Evolutionary conservation across 805 yeast species (phyloP).

Genomic region (Dipodascopsis uninucleata): DNA sequence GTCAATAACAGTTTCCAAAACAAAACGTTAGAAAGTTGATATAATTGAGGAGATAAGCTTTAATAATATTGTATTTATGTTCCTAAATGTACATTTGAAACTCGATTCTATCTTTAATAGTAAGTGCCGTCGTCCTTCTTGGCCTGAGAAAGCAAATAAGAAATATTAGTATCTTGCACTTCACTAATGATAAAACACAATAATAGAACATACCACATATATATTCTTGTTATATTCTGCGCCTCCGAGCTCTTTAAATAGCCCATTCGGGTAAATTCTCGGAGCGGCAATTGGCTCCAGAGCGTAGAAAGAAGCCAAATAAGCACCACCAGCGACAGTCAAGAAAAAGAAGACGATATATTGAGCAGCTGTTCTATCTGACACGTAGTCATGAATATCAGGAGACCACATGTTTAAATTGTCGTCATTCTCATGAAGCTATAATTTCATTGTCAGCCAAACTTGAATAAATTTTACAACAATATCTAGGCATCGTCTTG

Average conservation of each 20-base stretch:
- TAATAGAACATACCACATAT: conserved; percentile 4
- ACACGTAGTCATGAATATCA: conserved; percentile 60
- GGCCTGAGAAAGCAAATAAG: conserved; percentile 5
- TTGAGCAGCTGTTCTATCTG: conserved; percentile 57
- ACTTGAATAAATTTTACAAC: no score
- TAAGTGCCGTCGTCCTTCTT: conserved; percentile 23
- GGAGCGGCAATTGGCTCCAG: conserved; percentile 74
- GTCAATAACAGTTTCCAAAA: no score
- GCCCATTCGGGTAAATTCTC: conserved; percentile 73
- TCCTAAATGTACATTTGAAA: no score
- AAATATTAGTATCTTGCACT: neutral
- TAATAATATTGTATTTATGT: no score
- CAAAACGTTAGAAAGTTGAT: no score
- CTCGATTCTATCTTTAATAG: conserved; percentile 12
- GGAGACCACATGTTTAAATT: conserved; percentile 83
- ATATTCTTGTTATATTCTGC: conserved; percentile 35
- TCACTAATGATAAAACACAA: neutral
- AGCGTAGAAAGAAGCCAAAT: conserved; percentile 44
- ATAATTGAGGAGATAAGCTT: no score
- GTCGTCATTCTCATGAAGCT: conserved; percentile 64
- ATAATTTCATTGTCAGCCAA: neutral
- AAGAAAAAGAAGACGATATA: conserved; percentile 57
- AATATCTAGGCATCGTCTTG: no score
- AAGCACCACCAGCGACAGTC: conserved; percentile 44
- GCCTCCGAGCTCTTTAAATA: conserved; percentile 72